Evolutionary conservation across 192 early-diverging fungal species (phyloP).

Genomic region (Rhizophlyctis rosea): DNA sequence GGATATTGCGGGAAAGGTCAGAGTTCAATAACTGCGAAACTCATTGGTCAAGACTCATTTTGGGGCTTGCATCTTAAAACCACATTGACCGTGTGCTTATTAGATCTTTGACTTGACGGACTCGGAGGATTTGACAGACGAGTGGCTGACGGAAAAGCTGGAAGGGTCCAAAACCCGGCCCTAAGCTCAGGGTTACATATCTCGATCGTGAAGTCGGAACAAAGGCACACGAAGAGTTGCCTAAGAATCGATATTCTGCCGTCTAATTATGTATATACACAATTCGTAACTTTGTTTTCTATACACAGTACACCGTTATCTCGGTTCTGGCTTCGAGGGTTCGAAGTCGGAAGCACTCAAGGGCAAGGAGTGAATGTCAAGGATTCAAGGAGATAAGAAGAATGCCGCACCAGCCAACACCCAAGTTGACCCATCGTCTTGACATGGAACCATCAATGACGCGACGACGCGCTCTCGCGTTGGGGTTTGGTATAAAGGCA

Average conservation of each 20-base stretch:
- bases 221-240: too few species aligned
- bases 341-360: too few species aligned
- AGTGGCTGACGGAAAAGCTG: constrained; percentile 61
- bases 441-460: constrained; percentile 34
- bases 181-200: too few species aligned
- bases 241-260: too few species aligned
- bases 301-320: too few species aligned
- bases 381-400: too few species aligned
- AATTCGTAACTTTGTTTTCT: too few species aligned
- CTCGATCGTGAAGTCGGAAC: too few species aligned
- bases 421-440: constrained; percentile 36
- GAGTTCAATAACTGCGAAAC: neutral
- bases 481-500: constrained; percentile 42
- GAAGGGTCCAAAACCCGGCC: constrained; percentile 40
- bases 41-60: neutral
- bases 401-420: constrained; percentile 48
- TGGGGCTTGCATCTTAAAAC: neutral
- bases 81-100: neutral
- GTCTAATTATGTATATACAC: too few species aligned
- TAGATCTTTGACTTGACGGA: constrained; percentile 70
- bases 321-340: too few species aligned
- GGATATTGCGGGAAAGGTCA: constrained; percentile 59
- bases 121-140: constrained; percentile 60
- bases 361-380: too few species aligned
- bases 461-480: constrained; percentile 40